Conservation (phyloP, 192 early-diverging fungal genomes). For the Gonapodya sp. region DNA sequence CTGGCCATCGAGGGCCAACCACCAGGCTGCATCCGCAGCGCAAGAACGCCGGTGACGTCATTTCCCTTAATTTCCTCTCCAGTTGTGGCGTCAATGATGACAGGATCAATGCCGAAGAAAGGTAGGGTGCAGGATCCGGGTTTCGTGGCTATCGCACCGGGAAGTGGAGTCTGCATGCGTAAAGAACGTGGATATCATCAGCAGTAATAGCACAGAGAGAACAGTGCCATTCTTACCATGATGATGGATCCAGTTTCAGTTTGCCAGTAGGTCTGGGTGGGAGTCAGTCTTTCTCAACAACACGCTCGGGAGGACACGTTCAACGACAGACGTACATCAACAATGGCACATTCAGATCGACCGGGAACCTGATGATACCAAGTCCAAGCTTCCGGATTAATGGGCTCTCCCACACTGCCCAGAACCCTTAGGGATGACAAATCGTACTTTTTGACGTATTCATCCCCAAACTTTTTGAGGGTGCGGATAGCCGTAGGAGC, state of each 20-base stretch:
- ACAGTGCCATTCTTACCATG: conserved; percentile 24
- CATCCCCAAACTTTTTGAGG: conserved; percentile 75
- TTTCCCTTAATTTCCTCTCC: conserved; percentile 78
- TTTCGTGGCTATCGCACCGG: conserved; percentile 78
- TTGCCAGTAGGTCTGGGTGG: conserved; percentile 23
- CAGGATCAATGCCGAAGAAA: conserved; percentile 92
- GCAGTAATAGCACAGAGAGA: neutral
- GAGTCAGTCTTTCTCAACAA: too few relatives aligned
- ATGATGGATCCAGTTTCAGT: conserved; percentile 86
- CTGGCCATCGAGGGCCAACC: conserved; percentile 71
- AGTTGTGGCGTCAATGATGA: conserved; percentile 71
- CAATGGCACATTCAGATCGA: conserved; percentile 76
- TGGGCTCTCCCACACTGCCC: conserved; percentile 93
- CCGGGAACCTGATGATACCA: conserved; percentile 94
- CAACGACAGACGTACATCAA: conserved; percentile 55
- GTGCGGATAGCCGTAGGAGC: conserved; percentile 95
- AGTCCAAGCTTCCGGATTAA: conserved; percentile 94
- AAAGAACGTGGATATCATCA: neutral
- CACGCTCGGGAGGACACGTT: conserved; percentile 20
- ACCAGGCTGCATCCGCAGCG: conserved; percentile 66
- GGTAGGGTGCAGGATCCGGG: conserved; percentile 91
- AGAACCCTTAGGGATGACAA: conserved; percentile 82
- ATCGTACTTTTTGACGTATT: conserved; percentile 66
- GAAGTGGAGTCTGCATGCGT: conserved; percentile 66
- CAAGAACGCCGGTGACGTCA: conserved; percentile 86